Base-by-base conservation (phyloP, 2,329 filamentous ascomycete species). In the Purpureocillium lavendulum region DNA sequence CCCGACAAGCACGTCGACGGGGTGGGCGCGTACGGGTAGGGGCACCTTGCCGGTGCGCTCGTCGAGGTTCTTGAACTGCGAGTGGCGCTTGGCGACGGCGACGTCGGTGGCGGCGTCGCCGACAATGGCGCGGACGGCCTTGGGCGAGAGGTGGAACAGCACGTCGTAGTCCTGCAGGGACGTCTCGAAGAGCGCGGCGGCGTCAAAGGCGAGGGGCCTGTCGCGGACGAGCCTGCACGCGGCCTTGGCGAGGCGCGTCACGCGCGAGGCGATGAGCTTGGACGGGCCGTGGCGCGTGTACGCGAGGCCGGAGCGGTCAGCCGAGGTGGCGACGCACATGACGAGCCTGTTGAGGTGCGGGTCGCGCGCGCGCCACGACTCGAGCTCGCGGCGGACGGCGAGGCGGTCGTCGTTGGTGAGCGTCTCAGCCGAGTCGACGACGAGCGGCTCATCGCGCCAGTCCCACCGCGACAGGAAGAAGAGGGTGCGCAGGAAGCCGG, bases 341-440 rank as follows among this genome's bases (percentile, higher is more conserved):
- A 84, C 81, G 3, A 86, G 77, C 45, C 80, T 80, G 61, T 92
- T 94, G 80, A 97, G 85, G 39, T 75, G 79, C 1, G 89, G 88
- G 53, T 98, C 92, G 39, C 92, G 80, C 48, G 84, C 87, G 42
- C 92, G 76, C 87, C 87, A 94, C 12, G 83, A 81, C 45, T 87
- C 78, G 42, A 97, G 82, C 15, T 83, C 79, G 4, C 80, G 84
- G 30, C 71, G 72, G 46, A 92, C 80, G 3, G 70, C 66, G 26
- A 75, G 64, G 10, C 82, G 70, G 24, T 84, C 77, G 10, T 75
- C 66, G 7, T 68, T 61, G 7, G 75, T 74, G 54, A 94, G 70
- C 12, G 79, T 74, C 44, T 71, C 75, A 10, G 78, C 74, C 5
- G 61, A 58, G 58, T 96, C 87, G 18, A 96, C 71, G 28, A 95